Conservation (phyloP, 192 early-diverging fungal species). For the Dissophora ornata region DNA sequence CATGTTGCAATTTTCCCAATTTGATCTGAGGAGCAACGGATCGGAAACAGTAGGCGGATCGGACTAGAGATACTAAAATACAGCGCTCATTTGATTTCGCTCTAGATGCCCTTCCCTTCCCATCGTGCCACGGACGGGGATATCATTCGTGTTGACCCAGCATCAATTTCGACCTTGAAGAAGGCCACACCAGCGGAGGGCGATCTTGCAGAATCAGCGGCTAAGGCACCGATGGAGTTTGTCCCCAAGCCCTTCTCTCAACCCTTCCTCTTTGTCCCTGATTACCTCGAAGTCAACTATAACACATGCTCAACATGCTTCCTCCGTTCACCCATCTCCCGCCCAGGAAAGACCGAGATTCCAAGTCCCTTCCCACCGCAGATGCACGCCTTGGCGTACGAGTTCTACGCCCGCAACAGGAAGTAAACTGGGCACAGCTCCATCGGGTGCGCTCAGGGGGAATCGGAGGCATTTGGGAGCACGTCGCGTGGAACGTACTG, state of each 20-base stretch:
- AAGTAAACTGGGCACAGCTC: too few relatives aligned
- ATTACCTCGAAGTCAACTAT: conserved; percentile 98
- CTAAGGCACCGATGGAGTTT: conserved; percentile 61
- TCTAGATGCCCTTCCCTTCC: conserved; percentile 79
- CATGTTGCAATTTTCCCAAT: too few relatives aligned
- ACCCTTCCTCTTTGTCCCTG: conserved; percentile 96
- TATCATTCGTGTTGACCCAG: conserved; percentile 85
- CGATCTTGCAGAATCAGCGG: background rate
- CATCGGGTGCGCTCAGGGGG: too few relatives aligned
- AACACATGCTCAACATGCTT: conserved; percentile 91
- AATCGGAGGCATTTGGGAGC: too few relatives aligned
- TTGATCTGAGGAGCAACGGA: too few relatives aligned
- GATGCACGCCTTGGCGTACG: conserved; percentile 89
- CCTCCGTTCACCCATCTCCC: conserved; percentile 87
- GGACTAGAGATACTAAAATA: too few relatives aligned
- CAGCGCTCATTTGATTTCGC: background rate
- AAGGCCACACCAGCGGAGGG: conserved; percentile 53
- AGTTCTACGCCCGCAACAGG: conserved; percentile 83
- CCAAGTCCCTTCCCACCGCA: conserved; percentile 94
- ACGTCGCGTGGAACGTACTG: too few relatives aligned
- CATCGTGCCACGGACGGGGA: conserved; percentile 87
- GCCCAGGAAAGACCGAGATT: conserved; percentile 87
- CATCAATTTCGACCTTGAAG: conserved; percentile 72
- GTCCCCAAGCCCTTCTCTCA: conserved; percentile 80
- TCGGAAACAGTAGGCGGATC: too few relatives aligned